Evolutionary conservation across 345 rosid genomes (phyloP).

Genomic region (Salix arbutifolia): DNA sequence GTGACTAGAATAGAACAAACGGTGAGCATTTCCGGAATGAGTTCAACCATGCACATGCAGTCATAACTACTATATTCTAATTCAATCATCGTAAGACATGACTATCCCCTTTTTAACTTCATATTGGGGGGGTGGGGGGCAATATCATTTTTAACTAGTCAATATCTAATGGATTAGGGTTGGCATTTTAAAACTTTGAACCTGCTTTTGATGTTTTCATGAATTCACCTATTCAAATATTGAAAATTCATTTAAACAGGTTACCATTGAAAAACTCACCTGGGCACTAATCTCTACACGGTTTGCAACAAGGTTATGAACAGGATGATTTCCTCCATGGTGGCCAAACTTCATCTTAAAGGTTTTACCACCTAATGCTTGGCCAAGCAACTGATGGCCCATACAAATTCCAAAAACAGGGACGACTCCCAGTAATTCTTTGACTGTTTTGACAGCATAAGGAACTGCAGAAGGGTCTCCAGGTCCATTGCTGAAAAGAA

Average conservation of each 20-base stretch:
- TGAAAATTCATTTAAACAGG: background rate
- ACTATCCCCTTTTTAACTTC: background rate
- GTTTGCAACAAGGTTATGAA: conserved; percentile 56
- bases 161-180: background rate
- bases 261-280: conserved; percentile 33
- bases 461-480: conserved; percentile 99
- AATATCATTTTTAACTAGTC: too few relatives aligned
- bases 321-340: conserved; percentile 98
- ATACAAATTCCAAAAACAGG: conserved; percentile 97
- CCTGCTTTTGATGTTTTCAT: background rate
- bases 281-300: conserved; percentile 95
- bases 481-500: conserved; percentile 96
- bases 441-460: conserved; percentile 84
- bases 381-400: conserved; percentile 97
- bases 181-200: background rate
- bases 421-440: conserved; percentile 70
- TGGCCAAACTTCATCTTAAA: conserved; percentile 98
- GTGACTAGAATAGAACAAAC: background rate
- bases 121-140: background rate
- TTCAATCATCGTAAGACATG: background rate
- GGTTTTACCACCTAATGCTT: conserved; percentile 93
- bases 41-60: background rate
- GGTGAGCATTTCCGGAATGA: background rate
- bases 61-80: background rate
- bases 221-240: background rate